Evolutionary conservation across 257 asterid species (phyloP), one percentile per base, ranked within the genome.

Genomic region (Rehmannia glutinosa): DNA sequence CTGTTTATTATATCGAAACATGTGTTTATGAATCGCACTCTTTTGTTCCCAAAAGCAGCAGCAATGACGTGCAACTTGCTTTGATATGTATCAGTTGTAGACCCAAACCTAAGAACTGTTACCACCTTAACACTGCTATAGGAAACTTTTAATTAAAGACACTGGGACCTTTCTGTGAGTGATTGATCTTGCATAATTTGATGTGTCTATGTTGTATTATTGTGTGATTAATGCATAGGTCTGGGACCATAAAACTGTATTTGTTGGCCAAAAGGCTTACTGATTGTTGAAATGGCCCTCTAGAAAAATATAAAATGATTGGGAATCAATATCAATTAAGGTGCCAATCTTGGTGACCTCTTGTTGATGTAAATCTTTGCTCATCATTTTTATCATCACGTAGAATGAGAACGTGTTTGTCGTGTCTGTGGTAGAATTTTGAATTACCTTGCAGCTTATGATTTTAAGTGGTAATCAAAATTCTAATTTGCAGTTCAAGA

Each of bases 21-120:
- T 24, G 36, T 43, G 4, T 64, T 45, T 27, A 62, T 55, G 64
- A 64, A 64, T 41, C 78, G 55, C 62, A 64, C 17, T 46, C 38
- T 59, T 56, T 59, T 75, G 83, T 72, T 75, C 73, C 73, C 56
- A 27, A 69, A 65, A 68, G 64, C 27, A 63, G 61, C 51, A 32
- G 73, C 71, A 75, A 10, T 46, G 64, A 21, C 53, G 55, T 50
- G 66, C 76, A 63, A 63, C 63, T 58, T 68, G 70, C 62, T 68
- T n/a, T 64, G 64, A 50, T 51, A 63, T 59, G 66, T 52, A 51
- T 13, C 64, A 5, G 43, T 68, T 36, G 63, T 60, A 38, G 69
- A 65, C 65, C 73, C 60, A 46, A 75, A 70, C 38, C 51, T 24
- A 41, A 39, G 65, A 59, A 53, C 64, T 52, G 52, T 39, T 64